phyloP scores from a whole-genome alignment of 257 asterid species.

The Ophiorrhiza pumila region DNA sequence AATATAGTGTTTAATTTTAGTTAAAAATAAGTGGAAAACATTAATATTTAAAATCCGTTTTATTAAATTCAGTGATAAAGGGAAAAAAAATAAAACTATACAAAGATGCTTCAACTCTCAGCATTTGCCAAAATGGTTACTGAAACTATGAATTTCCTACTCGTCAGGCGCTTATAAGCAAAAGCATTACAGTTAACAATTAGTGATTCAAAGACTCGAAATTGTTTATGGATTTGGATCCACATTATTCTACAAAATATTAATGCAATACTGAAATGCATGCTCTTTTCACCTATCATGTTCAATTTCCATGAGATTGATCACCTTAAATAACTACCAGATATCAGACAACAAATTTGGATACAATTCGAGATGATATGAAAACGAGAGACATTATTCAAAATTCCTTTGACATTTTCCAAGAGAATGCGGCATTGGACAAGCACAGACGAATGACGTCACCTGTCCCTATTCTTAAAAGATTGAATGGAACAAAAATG shows the following conservation, averaged over 20 bases:
- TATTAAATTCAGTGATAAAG: neutral
- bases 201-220: neutral
- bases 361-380: neutral
- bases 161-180: neutral
- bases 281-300: neutral
- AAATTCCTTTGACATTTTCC: neutral
- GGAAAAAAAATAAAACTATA: neutral
- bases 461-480: slow-evolving; percentile 6
- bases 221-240: neutral
- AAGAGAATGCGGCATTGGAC: slow-evolving; percentile 1
- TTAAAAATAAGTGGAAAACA: neutral
- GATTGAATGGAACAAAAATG: slow-evolving; percentile 4
- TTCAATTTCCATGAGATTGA: neutral
- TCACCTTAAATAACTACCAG: neutral
- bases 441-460: neutral
- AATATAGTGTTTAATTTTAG: neutral
- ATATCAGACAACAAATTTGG: neutral
- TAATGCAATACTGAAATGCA: neutral
- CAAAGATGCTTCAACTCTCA: neutral
- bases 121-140: neutral
- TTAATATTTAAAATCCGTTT: neutral
- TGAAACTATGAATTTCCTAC: neutral
- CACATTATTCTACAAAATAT: neutral
- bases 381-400: neutral
- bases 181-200: no score